These are phyloP conservation scores for Candida palmyrensis DNA, from an alignment of 805 yeast species.

Conservation along the genomic window DNA sequence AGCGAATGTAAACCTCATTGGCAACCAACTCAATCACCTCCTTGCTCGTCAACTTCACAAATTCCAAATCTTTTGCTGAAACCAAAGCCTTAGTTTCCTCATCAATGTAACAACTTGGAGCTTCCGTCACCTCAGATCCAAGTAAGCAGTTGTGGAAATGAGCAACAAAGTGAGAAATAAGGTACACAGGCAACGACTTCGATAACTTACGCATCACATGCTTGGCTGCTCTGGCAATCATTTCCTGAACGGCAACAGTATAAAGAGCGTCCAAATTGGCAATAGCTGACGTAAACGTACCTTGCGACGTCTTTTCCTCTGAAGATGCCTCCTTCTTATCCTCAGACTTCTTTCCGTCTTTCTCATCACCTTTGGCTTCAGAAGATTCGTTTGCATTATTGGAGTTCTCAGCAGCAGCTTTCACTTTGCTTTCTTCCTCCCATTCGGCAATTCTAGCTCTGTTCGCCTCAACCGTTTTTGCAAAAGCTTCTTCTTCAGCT, in stretches of 20 bases:
- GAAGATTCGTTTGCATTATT: too few relatives aligned
- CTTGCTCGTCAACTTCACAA: slow-evolving; percentile 42
- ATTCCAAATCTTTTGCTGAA: slow-evolving; percentile 33
- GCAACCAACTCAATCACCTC: slow-evolving; percentile 40
- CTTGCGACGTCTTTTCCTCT: slow-evolving; percentile 23
- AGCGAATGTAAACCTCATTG: slow-evolving; percentile 56
- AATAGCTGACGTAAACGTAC: slow-evolving; percentile 37
- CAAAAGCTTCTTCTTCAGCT: slow-evolving; percentile 11
- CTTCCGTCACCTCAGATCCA: slow-evolving; percentile 42
- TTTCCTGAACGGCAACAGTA: slow-evolving; percentile 53
- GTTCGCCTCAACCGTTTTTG: slow-evolving; percentile 17
- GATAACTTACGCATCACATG: slow-evolving; percentile 58
- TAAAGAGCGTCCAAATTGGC: slow-evolving; percentile 46
- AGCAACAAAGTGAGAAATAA: slow-evolving; percentile 57
- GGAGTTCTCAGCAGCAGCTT: slow-evolving; percentile 16
- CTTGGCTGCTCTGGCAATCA: slow-evolving; percentile 75
- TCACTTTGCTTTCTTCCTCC: slow-evolving; percentile 19
- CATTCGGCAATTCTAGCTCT: slow-evolving; percentile 21
- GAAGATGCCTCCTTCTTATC: slow-evolving; percentile 20
- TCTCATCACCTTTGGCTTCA: slow-evolving; percentile 26
- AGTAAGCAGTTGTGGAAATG: slow-evolving; percentile 70
- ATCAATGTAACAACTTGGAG: slow-evolving; percentile 38
- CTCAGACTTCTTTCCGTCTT: slow-evolving; percentile 19
- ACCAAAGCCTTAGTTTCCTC: slow-evolving; percentile 38
- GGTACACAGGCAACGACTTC: slow-evolving; percentile 42